These are phyloP conservation scores for Russula sp. DNA, from an alignment of 768 basidiomycete genomes.

Conservation along the genomic window DNA sequence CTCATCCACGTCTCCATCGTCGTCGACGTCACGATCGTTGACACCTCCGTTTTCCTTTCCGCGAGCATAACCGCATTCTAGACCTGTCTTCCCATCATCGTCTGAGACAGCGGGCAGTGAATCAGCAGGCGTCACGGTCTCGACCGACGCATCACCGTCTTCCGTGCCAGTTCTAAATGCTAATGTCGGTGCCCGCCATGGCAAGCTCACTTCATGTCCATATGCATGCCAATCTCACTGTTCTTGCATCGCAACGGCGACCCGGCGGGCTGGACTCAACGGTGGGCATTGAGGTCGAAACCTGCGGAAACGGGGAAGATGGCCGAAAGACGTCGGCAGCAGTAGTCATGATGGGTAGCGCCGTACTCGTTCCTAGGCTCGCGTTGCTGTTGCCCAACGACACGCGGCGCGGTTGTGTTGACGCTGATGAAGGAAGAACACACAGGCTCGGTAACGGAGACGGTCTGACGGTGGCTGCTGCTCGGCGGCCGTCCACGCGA, in stretches of 20 bases:
- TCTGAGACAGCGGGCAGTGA: conserved; percentile 50
- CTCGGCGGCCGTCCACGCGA: conserved; percentile 5
- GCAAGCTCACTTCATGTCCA: neutral
- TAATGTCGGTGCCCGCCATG: neutral
- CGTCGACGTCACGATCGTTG: conserved; percentile 6
- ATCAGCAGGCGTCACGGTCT: conserved; percentile 39
- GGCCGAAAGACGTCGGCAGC: conserved; percentile 18
- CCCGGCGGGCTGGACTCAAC: too few species aligned
- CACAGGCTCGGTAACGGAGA: neutral
- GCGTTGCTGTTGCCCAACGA: conserved; percentile 4
- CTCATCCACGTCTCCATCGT: neutral
- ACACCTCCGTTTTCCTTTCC: conserved; percentile 33
- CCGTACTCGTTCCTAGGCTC: neutral
- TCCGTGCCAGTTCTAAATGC: conserved; percentile 12
- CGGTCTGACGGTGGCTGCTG: neutral
- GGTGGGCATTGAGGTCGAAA: neutral
- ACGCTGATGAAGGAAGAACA: neutral
- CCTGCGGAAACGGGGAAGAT: conserved; percentile 13
- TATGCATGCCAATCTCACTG: neutral
- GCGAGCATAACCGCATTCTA: neutral
- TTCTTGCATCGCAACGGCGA: conserved; percentile 22
- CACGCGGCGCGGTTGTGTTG: conserved; percentile 4
- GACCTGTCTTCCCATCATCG: conserved; percentile 37
- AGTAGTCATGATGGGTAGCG: conserved; percentile 19
- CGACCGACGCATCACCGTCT: conserved; percentile 37